Evolutionary conservation across 257 asterid species (phyloP).

Genomic region (Striga asiatica): DNA sequence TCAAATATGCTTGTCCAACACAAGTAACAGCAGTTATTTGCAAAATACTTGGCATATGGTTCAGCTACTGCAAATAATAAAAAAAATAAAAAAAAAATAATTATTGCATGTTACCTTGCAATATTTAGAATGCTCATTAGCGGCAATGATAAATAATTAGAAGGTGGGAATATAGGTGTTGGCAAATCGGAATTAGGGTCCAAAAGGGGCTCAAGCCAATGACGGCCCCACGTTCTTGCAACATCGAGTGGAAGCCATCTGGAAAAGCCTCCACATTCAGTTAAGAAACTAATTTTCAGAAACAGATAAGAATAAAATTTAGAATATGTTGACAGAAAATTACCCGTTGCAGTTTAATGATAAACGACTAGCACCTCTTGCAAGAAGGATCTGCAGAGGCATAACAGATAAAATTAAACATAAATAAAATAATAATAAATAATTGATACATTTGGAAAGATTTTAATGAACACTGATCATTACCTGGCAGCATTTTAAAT

Average conservation of each 20-base stretch:
- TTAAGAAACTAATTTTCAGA: not conserved
- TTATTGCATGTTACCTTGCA: constrained; percentile 55
- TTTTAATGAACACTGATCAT: not conserved
- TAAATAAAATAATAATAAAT: not conserved
- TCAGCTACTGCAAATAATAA: too few relatives aligned
- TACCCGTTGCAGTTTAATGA: constrained; percentile 95
- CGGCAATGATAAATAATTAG: constrained; percentile 79
- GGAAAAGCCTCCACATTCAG: constrained; percentile 23
- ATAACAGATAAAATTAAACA: not conserved
- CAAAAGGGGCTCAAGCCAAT: constrained; percentile 90
- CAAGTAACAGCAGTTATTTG: not conserved
- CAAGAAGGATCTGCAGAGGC: constrained; percentile 65
- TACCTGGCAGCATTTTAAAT: constrained; percentile 95
- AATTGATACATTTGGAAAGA: not conserved
- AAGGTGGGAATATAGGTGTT: constrained; percentile 60
- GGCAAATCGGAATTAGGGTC: constrained; percentile 57
- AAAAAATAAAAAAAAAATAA: too few relatives aligned
- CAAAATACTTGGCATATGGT: not conserved
- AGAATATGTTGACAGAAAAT: not conserved
- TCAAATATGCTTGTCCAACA: too few relatives aligned
- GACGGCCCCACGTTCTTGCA: constrained; percentile 97
- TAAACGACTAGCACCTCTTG: constrained; percentile 87
- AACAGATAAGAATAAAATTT: not conserved
- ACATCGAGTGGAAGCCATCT: constrained; percentile 98
- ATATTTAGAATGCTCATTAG: constrained; percentile 83